Percentiles rank a stretch among this genome's conserved stretches.
Conservation (phyloP, 2,329 filamentous ascomycete genomes). For the Gaeumannomyces sp. region DNA sequence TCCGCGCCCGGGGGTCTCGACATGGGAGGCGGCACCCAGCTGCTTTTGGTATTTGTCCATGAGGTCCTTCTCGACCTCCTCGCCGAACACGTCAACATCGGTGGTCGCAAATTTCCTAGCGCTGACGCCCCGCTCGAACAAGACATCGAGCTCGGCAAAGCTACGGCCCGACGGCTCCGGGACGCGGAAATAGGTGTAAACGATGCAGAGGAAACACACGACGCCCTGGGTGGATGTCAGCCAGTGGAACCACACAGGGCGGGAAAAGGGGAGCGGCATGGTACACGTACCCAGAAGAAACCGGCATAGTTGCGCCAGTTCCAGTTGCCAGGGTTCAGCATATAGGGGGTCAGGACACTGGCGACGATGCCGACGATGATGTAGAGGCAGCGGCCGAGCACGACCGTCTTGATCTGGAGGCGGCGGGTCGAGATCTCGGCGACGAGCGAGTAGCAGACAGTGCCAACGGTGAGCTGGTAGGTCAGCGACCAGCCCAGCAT, state of each 20-base stretch:
- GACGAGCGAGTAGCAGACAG: conserved; percentile 84
- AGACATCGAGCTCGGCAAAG: conserved; percentile 78
- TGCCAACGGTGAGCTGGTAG: conserved; percentile 84
- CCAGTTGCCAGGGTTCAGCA: conserved; percentile 85
- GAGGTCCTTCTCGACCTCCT: conserved; percentile 40
- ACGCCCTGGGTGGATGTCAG: conserved; percentile 43
- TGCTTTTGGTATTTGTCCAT: conserved; percentile 43
- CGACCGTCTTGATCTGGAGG: conserved; percentile 86
- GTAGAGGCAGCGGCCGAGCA: conserved; percentile 74
- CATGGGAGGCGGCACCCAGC: conserved; percentile 6
- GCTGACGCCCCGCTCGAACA: conserved; percentile 69
- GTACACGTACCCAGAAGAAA: conserved; percentile 68
- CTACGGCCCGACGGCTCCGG: conserved; percentile 75
- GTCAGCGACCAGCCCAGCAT: conserved; percentile 78
- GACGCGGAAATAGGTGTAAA: conserved; percentile 76
- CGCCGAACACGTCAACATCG: conserved; percentile 49
- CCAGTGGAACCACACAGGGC: background rate
- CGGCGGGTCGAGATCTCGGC: conserved; percentile 76
- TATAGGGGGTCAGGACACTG: conserved; percentile 80
- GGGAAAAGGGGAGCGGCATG: background rate
- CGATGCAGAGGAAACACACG: conserved; percentile 71
- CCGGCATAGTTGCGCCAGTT: conserved; percentile 82
- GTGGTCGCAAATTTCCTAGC: conserved; percentile 66
- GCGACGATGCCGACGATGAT: conserved; percentile 79
- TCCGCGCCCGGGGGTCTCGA: background rate